Percentiles rank a stretch among this genome's conserved stretches.
phyloP scores from a whole-genome alignment of 768 basidiomycete genomes.

The Boletus sensibilis region DNA sequence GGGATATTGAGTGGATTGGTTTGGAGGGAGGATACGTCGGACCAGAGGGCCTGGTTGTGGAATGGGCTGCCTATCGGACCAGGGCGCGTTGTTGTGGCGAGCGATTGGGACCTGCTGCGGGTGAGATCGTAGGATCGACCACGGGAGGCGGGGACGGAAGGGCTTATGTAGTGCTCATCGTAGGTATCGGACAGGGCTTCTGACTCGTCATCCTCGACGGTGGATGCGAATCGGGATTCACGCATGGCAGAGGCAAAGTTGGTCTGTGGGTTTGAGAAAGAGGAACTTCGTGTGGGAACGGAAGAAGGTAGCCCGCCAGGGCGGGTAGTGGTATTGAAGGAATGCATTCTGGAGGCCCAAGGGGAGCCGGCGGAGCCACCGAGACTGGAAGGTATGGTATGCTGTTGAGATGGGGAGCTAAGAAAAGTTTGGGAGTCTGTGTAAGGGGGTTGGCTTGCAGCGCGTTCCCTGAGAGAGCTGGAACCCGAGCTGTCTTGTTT shows the following conservation, averaged over 20 bases:
- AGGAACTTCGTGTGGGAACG: constrained; percentile 64
- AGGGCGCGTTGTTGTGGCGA: constrained; percentile 58
- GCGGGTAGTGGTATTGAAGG: constrained; percentile 42
- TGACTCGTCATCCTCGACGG: constrained; percentile 80
- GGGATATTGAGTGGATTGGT: constrained; percentile 61
- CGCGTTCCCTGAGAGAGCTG: constrained; percentile 56
- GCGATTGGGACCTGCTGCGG: constrained; percentile 74
- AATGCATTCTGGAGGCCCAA: constrained; percentile 46
- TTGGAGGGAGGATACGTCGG: constrained; percentile 47
- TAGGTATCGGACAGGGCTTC: constrained; percentile 62
- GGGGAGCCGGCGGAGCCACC: constrained; percentile 33
- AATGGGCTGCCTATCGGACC: constrained; percentile 52
- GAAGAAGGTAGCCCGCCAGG: constrained; percentile 43
- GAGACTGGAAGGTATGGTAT: constrained; percentile 50
- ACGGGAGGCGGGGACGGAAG: constrained; percentile 42
- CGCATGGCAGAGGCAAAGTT: constrained; percentile 67
- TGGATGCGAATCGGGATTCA: constrained; percentile 67
- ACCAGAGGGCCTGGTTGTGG: constrained; percentile 49
- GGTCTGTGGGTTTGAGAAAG: constrained; percentile 59
- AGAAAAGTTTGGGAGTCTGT: constrained; percentile 46
- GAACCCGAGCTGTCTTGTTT: constrained; percentile 40
- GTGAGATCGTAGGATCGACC: constrained; percentile 67
- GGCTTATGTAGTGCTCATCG: constrained; percentile 52
- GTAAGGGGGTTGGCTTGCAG: constrained; percentile 69
- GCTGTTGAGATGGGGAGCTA: constrained; percentile 52